Conservation (phyloP, 2,329 filamentous ascomycete species). For the Talaromyces islandicus region DNA sequence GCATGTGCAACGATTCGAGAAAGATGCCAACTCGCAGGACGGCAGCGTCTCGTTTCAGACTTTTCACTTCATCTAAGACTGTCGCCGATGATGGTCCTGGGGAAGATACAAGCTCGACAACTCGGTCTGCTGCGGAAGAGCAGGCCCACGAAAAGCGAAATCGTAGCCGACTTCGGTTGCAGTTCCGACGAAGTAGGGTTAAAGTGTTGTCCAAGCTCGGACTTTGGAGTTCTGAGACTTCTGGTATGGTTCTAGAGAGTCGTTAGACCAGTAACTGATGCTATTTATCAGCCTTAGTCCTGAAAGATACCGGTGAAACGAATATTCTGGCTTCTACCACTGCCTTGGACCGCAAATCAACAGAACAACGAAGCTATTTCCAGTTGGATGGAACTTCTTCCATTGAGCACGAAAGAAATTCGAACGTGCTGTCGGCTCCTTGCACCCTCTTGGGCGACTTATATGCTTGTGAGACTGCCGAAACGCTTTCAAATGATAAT, state of each 20-base stretch:
- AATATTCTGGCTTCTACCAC: not conserved
- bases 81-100: conserved; percentile 12
- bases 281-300: not conserved
- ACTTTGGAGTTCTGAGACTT: conserved; percentile 14
- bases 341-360: not conserved
- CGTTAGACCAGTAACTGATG: not conserved
- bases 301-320: not conserved
- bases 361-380: not conserved
- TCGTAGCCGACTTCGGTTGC: conserved; percentile 11
- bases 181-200: conserved; percentile 29
- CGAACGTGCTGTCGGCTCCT: not conserved
- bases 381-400: not conserved
- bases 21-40: conserved; percentile 14
- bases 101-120: conserved; percentile 17
- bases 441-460: not conserved
- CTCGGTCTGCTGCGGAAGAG: conserved; percentile 15
- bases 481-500: not conserved
- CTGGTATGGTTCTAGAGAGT: not conserved
- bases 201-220: conserved; percentile 32
- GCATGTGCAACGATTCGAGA: conserved; percentile 14
- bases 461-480: not conserved
- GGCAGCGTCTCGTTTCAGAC: conserved; percentile 18
- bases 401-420: not conserved
- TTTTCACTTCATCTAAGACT: conserved; percentile 17
- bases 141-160: not conserved